Evolutionary conservation across 192 early-diverging fungal species (phyloP), one percentile per base, ranked within the genome.

Genomic region (Coemansia biformis): DNA sequence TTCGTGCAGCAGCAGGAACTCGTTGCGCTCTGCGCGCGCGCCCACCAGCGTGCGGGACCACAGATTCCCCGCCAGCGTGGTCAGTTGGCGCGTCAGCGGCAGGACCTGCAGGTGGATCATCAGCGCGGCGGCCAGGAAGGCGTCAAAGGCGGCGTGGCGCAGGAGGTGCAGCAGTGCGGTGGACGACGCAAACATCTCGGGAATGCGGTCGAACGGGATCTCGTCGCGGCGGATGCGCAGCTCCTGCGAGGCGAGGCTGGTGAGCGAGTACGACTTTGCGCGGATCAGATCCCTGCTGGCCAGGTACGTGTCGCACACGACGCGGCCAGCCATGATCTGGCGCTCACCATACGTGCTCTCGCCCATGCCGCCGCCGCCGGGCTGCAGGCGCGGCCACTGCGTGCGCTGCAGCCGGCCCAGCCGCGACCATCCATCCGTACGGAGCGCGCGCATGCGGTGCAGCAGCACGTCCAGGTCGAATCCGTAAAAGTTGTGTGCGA

Each of bases 401-500:
- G 75, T 80, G 33, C 94, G 76, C 16, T 83, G 78, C 40, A 99
- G 73, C 19, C 96, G 68, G 7, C 97, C 97, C 14, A 99, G 66
- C 38, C 78, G 77, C 9, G 88, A 89, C 97, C 97, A 99, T 26
- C 83, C 72, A 30, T 81, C 78, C 8, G 79, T 80, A 5, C 82
- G 84, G 21, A 81, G 74, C n/a, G 64, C 77, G 48, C 90, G 91
- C 88, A 98, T 89, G 19, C 97, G 87, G 57, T 93, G 89, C 38
- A 98, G 66, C 2, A 99, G 70, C 8, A 98, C 85, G 51, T 93
- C 92, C 24, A 99, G 74, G 57, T 91, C 90, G 58, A 96, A 94
- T 11, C 93, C 93, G 48, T 90, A 79, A 75, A 99, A 91, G 51
- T 97, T 97, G 77, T 99, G 97, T 14, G 93, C 91, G 8, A 94